These are phyloP conservation scores for Rhodotorula kratochvilovae DNA, from an alignment of 768 basidiomycete species.

Conservation along the genomic window DNA sequence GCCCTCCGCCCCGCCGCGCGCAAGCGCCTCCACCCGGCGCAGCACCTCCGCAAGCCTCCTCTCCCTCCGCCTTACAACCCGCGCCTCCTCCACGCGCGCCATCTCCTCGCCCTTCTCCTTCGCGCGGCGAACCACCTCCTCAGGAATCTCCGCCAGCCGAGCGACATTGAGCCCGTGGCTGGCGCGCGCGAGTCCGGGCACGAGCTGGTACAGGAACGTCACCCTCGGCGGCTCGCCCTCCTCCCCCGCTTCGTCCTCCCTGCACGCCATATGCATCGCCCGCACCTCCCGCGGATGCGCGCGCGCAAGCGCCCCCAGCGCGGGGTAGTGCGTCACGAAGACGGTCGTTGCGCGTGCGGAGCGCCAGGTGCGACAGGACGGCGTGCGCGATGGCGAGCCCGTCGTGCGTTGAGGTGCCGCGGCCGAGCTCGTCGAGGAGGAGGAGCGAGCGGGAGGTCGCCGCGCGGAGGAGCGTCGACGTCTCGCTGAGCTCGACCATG, in stretches of 20 bases:
- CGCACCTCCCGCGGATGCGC: conserved; percentile 19
- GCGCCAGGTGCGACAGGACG: conserved; percentile 66
- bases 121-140: conserved; percentile 63
- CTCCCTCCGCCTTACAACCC: not conserved
- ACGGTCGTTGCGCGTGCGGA: conserved; percentile 62
- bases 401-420: conserved; percentile 89
- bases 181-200: conserved; percentile 20
- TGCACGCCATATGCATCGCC: conserved; percentile 42
- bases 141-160: conserved; percentile 68
- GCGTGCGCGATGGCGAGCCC: conserved; percentile 90
- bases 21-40: not conserved
- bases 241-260: conserved; percentile 23
- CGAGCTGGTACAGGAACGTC: conserved; percentile 69
- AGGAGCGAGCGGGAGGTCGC: conserved; percentile 68
- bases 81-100: not conserved
- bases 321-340: conserved; percentile 93
- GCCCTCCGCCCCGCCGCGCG: not conserved
- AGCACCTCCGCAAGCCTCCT: not conserved
- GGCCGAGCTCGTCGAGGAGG: conserved; percentile 75
- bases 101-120: conserved; percentile 40
- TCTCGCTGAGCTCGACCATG: conserved; percentile 95
- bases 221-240: conserved; percentile 69
- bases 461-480: conserved; percentile 75
- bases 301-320: conserved; percentile 53
- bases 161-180: conserved; percentile 40